Conservation (phyloP, 352 stramenopile species). For the Pythium grandisporangium region DNA sequence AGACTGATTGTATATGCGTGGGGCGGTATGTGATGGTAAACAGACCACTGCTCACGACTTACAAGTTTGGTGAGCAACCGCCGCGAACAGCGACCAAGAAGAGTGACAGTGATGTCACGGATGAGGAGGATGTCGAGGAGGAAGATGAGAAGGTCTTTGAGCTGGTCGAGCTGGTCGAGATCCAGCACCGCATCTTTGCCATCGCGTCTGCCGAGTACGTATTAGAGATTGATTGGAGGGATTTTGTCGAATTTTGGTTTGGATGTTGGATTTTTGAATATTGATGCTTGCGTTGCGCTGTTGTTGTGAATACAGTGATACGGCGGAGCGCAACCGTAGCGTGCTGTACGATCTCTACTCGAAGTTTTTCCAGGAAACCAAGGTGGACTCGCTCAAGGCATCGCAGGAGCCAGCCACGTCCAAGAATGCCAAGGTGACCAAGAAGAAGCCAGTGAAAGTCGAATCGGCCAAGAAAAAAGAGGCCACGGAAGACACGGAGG, state of each 20-base stretch:
- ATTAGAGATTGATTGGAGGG: too few species aligned
- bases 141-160: conserved; percentile 59
- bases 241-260: too few species aligned
- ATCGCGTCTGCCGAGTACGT: conserved; percentile 67
- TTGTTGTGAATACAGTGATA: conserved; percentile 25
- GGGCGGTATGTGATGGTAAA: neutral
- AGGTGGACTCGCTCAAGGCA: conserved; percentile 68
- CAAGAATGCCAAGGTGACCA: too few species aligned
- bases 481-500: neutral
- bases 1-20: neutral
- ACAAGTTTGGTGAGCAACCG: conserved; percentile 50
- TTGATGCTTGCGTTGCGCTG: neutral
- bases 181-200: conserved; percentile 75
- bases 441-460: conserved; percentile 10
- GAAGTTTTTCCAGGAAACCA: conserved; percentile 58
- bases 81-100: conserved; percentile 23
- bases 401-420: too few species aligned
- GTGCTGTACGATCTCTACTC: conserved; percentile 73
- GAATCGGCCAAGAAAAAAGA: conserved; percentile 20
- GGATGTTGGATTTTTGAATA: neutral
- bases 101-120: conserved; percentile 14
- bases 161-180: conserved; percentile 39
- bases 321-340: conserved; percentile 67
- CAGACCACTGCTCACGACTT: conserved; percentile 50
- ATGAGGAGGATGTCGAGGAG: conserved; percentile 35